phyloP scores from a whole-genome alignment of 495 filamentous ascomycete species.

The Neurospora tetraspora region DNA sequence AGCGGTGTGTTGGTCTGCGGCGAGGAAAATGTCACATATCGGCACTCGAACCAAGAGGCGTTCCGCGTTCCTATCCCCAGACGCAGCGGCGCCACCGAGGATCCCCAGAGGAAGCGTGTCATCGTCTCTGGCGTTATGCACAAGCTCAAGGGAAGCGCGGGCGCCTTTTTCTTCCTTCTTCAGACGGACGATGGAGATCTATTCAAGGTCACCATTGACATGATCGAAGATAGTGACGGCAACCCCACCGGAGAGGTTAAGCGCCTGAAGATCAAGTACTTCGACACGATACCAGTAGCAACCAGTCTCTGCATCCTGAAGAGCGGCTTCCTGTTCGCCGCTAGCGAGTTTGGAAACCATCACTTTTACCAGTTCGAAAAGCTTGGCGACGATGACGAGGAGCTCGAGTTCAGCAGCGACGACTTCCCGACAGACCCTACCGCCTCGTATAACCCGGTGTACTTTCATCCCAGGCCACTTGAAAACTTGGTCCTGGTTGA shows the following conservation, averaged over 20 bases:
- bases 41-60: conserved; percentile 82
- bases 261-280: conserved; percentile 89
- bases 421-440: conserved; percentile 64
- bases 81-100: conserved; percentile 75
- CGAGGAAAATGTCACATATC: conserved; percentile 89
- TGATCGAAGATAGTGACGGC: conserved; percentile 71
- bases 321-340: conserved; percentile 90
- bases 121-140: conserved; percentile 93
- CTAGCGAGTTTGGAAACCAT: conserved; percentile 85
- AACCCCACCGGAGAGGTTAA: conserved; percentile 71
- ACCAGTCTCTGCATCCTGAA: conserved; percentile 83
- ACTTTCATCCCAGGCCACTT: conserved; percentile 69
- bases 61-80: conserved; percentile 86
- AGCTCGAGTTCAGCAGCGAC: conserved; percentile 76
- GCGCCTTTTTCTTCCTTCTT: conserved; percentile 91
- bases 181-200: conserved; percentile 95
- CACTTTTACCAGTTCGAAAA: conserved; percentile 97
- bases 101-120: conserved; percentile 77
- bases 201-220: conserved; percentile 91
- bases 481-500: conserved; percentile 81
- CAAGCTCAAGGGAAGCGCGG: conserved; percentile 71
- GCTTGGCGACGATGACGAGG: conserved; percentile 91
- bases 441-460: conserved; percentile 60
- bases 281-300: conserved; percentile 87
- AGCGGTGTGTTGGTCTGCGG: conserved; percentile 92